Conservation (phyloP, 179 eudicot species). For the Beta macrorhiza region DNA sequence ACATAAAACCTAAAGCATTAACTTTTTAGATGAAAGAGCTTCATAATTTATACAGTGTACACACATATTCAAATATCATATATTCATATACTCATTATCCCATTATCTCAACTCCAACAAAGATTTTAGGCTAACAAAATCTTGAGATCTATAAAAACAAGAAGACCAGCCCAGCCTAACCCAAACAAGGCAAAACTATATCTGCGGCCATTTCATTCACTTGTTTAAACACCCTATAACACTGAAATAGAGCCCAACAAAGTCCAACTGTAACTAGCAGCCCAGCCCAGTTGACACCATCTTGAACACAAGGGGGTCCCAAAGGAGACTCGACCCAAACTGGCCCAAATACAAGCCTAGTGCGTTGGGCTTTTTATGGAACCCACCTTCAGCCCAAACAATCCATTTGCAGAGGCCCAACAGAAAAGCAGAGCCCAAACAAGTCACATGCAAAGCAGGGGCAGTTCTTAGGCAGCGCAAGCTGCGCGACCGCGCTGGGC, state of each 20-base stretch:
- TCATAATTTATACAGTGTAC: too few relatives aligned
- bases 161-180: conserved; percentile 52
- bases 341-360: conserved; percentile 47
- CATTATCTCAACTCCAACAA: too few relatives aligned
- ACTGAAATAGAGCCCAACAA: conserved; percentile 44
- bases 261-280: conserved; percentile 44
- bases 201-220: conserved; percentile 65
- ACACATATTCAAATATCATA: too few relatives aligned
- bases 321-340: conserved; percentile 52
- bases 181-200: conserved; percentile 59
- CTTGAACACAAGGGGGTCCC: conserved; percentile 68
- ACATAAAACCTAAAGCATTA: too few relatives aligned
- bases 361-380: conserved; percentile 47
- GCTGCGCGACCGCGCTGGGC: too few relatives aligned
- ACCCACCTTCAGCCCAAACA: conserved; percentile 90
- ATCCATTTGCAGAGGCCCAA: conserved; percentile 84
- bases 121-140: conserved; percentile 26
- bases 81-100: background rate
- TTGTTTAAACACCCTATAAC: conserved; percentile 43
- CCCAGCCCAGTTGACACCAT: conserved; percentile 46
- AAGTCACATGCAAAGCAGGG: conserved; percentile 34
- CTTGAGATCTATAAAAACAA: conserved; percentile 55
- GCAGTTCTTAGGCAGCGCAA: too few relatives aligned
- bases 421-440: conserved; percentile 42
- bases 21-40: too few relatives aligned